Base-by-base conservation (phyloP, 2,329 filamentous ascomycete genomes). In the Dissoconium aciculare region DNA sequence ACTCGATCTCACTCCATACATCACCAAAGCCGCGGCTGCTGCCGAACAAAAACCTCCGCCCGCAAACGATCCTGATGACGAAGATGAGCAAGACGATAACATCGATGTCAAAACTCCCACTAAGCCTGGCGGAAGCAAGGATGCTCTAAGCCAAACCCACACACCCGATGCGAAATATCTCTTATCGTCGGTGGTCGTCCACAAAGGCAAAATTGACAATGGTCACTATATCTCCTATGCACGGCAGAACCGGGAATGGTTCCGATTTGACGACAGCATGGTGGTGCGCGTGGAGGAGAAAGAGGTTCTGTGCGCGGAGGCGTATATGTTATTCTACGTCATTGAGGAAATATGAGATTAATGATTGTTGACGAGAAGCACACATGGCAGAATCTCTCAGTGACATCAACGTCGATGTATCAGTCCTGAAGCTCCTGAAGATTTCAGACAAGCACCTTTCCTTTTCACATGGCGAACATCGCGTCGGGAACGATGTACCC, bases 171-270 rank as follows among this genome's bases (percentile, higher is more conserved):
- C 79, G 48, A 72, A 78, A 4, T 95, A 94, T 53, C 83, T 93
- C 43, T 68, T 95, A 1, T 69, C 85, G 11, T 84, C 80, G 39
- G 85, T 93, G 3, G 78, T 95, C 13, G 85, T 93, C 23, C 87
- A 95, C 50, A 81, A 91, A 37, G 87, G 87, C 30, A 83, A 87
- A 54, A 78, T 94, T 34, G 84, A 94, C 46, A 84, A 82, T 1
- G 87, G 85, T 11, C 84, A 94, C 51, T 94, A 92, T 49, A 74
- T 85, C 34, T 81, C 78, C n/a, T 94, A 91, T 53, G 84, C 80
- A 36, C 66, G 82, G 27, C 78, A 87, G 36, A 79, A 76, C 4
- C 78, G 81, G 33, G 51, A 92, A 68, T 95, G 87, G 87, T 92
- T 93, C 54, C 74, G 81, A 33, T 94, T 94, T 57, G 91, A 95